Base-by-base conservation (phyloP, 2,329 filamentous ascomycete species). In the Byssothecium circinans region DNA sequence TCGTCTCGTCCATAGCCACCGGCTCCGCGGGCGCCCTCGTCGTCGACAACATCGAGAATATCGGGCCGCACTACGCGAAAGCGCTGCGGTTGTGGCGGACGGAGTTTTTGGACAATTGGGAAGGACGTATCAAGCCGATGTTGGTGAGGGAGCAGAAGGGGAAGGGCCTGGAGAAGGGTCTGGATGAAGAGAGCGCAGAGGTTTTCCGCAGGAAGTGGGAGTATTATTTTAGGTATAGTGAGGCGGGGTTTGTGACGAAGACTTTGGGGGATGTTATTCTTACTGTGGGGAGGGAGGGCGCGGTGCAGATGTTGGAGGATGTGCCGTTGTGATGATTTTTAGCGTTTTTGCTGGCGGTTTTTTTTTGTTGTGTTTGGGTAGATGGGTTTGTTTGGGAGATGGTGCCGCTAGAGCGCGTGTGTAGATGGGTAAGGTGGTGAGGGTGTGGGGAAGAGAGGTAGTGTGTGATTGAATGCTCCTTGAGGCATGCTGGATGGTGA, bases 191-290 rank as follows among this genome's bases (percentile, higher is more conserved):
- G 12, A 84, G 83, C 29, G 76, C 87, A 1, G 81, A 86, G 34
- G 77, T 88, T 2, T 90, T 89, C 61, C 79, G 78, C 61, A 77
- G 81, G 53, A 89, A 88, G 65, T 90, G 86, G 87, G 80, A 87
- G 75, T 90, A 89, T 61, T 90, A 89, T 65, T 90, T 89, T 68
- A 77, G 81, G 18, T 89, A 89, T 64, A 89, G 85, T 53, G 86
- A 89, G 66, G 86, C 85, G 32, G 86, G 86, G 0, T 89, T 90
- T 60, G 74, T 80, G 48, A 86, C 83, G 5, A 88, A 88, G 70
- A 87, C 84, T 2, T 67, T 90, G 17, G 86, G 86, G 2, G 86
- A 89, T 69, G 83, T 84, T 1, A 87, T 89, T 41, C 82, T 91
- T 53, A 88, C 84, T 0, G 82, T 88, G 10, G 83, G 81, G 2